Evolutionary conservation across 352 stramenopile species (phyloP).

Genomic region (Pythium brachiatum): DNA sequence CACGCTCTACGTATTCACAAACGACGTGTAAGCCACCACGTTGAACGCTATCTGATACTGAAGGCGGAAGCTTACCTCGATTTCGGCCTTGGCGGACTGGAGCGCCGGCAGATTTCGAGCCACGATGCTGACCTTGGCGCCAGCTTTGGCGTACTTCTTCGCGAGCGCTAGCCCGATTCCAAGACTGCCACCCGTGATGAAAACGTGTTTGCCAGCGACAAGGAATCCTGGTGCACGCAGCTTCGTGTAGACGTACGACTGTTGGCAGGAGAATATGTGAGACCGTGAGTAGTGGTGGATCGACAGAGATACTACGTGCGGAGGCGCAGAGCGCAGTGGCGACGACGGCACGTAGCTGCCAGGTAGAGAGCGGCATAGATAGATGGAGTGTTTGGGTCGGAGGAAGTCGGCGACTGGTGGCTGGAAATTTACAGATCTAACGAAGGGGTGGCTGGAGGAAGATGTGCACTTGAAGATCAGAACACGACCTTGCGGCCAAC

Average conservation of each 20-base stretch:
- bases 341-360: slow-evolving; percentile 10
- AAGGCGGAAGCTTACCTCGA: slow-evolving; percentile 13
- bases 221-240: slow-evolving; percentile 54
- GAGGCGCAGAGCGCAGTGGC: slow-evolving; percentile 2
- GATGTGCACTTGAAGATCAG: neutral
- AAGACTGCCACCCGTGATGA: slow-evolving; percentile 56
- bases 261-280: neutral
- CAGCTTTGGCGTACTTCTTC: slow-evolving; percentile 40
- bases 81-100: slow-evolving; percentile 34
- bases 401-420: neutral
- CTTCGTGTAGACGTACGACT: slow-evolving; percentile 63
- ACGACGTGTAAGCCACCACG: no score
- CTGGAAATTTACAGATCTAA: neutral
- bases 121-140: slow-evolving; percentile 43
- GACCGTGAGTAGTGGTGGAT: neutral
- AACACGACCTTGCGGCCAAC: no score
- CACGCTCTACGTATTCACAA: slow-evolving; percentile 19
- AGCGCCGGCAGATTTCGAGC: slow-evolving; percentile 34
- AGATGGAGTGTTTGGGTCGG: neutral
- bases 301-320: neutral
- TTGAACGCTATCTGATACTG: neutral
- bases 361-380: slow-evolving; percentile 4
- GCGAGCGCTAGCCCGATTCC: slow-evolving; percentile 43
- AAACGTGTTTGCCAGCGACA: slow-evolving; percentile 71
- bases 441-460: neutral